phyloP scores from a whole-genome alignment of 768 basidiomycete species.

The Filobasidium wieringae region DNA sequence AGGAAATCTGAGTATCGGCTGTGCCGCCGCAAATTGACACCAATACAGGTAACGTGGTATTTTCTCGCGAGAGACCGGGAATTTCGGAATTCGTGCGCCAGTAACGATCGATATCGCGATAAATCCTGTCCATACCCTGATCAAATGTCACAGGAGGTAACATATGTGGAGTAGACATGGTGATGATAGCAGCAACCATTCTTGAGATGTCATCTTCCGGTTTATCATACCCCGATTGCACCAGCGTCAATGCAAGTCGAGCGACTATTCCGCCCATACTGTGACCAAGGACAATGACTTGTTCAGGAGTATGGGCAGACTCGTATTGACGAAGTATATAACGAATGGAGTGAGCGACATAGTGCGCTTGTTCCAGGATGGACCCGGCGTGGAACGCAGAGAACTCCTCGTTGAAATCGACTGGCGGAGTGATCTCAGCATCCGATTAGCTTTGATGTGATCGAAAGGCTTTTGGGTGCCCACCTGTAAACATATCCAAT shows the following conservation, averaged over 20 bases:
- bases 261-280: slow-evolving; percentile 97
- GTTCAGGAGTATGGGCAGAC: slow-evolving; percentile 41
- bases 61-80: slow-evolving; percentile 40
- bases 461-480: slow-evolving; percentile 20
- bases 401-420: slow-evolving; percentile 94
- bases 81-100: slow-evolving; percentile 17
- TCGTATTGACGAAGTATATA: slow-evolving; percentile 68
- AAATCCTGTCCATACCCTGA: slow-evolving; percentile 62
- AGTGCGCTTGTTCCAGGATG: slow-evolving; percentile 65
- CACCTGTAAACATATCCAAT: slow-evolving; percentile 81
- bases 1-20: slow-evolving; percentile 80
- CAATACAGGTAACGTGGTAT: slow-evolving; percentile 49
- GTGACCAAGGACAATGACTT: slow-evolving; percentile 71
- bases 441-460: background rate
- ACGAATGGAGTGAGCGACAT: slow-evolving; percentile 56
- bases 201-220: slow-evolving; percentile 6
- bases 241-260: slow-evolving; percentile 56
- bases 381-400: slow-evolving; percentile 90
- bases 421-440: slow-evolving; percentile 43
- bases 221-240: slow-evolving; percentile 19
- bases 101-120: slow-evolving; percentile 42
- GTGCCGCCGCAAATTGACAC: slow-evolving; percentile 84
- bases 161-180: slow-evolving; percentile 89
- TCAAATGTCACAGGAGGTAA: slow-evolving; percentile 84
- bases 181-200: slow-evolving; percentile 55